Evolutionary conservation across 805 yeast genomes (phyloP).

Genomic region (Candida adriatica): DNA sequence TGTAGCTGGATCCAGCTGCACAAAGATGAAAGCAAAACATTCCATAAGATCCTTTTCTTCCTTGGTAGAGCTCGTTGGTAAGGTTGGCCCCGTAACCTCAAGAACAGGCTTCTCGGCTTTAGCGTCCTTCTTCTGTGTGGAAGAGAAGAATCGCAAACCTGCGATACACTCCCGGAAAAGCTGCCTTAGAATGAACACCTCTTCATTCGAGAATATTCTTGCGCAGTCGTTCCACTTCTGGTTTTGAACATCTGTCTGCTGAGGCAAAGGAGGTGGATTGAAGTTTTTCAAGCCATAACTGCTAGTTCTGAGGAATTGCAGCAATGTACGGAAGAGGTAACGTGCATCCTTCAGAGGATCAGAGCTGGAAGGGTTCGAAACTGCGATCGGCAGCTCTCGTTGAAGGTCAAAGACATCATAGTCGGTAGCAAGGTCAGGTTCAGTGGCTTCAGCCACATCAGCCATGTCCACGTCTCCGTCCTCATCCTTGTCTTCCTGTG

Average conservation of each 20-base stretch:
- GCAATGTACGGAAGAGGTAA: constrained; percentile 76
- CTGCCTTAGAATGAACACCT: constrained; percentile 65
- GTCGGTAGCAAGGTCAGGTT: constrained; percentile 5
- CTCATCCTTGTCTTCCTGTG: constrained; percentile 9
- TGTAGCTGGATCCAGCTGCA: constrained; percentile 91
- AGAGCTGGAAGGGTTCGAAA: constrained; percentile 37
- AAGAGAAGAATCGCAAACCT: constrained; percentile 73
- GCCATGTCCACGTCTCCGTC: constrained; percentile 27
- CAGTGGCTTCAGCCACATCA: constrained; percentile 5
- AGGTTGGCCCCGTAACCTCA: constrained; percentile 63
- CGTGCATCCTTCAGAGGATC: constrained; percentile 86
- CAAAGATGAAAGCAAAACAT: constrained; percentile 85
- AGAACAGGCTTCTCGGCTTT: constrained; percentile 20
- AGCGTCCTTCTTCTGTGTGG: constrained; percentile 22
- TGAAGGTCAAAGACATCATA: constrained; percentile 41
- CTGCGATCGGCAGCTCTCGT: constrained; percentile 49
- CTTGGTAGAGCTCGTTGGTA: constrained; percentile 81
- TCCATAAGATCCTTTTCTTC: constrained; percentile 97
- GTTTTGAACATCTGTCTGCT: constrained; percentile 36
- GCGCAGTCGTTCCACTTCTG: constrained; percentile 82
- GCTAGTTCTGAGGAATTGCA: constrained; percentile 86
- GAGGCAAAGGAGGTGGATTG: constrained; percentile 69
- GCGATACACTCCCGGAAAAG: constrained; percentile 79
- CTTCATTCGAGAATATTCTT: constrained; percentile 76
- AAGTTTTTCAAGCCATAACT: constrained; percentile 85